Conservation (phyloP, 78 protist genomes). For the Isochrysis galbana region DNA sequence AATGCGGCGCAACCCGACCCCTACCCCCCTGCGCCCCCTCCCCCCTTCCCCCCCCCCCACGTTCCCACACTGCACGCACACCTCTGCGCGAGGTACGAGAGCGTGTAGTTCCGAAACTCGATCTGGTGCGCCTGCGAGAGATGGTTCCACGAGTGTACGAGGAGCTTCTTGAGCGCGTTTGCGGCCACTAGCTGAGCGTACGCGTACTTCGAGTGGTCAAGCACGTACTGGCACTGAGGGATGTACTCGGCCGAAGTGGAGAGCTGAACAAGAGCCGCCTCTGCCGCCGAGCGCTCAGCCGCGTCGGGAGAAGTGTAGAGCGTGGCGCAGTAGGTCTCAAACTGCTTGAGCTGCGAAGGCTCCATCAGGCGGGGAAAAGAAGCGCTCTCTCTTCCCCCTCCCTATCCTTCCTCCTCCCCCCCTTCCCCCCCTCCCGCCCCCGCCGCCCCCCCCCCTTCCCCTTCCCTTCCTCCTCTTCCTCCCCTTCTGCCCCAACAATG, state of each 20-base stretch:
- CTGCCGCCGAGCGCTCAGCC: not conserved
- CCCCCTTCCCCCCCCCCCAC: no score
- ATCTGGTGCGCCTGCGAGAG: not conserved
- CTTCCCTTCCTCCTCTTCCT: no score
- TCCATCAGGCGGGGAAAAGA: no score
- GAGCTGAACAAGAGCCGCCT: slow-evolving; percentile 1
- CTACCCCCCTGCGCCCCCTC: no score
- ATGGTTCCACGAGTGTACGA: not conserved
- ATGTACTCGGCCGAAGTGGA: not conserved
- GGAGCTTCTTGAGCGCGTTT: slow-evolving; percentile 5
- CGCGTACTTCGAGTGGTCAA: not conserved
- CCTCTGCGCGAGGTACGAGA: not conserved
- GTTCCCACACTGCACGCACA: no score
- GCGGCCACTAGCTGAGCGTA: slow-evolving; percentile 14
- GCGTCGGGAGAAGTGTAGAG: not conserved
- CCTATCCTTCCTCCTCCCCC: no score
- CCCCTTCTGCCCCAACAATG: no score
- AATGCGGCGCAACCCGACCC: no score
- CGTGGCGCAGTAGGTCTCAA: not conserved
- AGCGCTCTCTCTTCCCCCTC: no score
- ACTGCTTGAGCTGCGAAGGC: not conserved
- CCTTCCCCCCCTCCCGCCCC: no score
- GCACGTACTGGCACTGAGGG: slow-evolving; percentile 31
- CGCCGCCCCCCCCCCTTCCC: no score
- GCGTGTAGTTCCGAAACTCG: not conserved